Evolutionary conservation across 2,329 filamentous ascomycete species (phyloP), one percentile per base, ranked within the genome.

Genomic region (Aspergillus novofumigatus): DNA sequence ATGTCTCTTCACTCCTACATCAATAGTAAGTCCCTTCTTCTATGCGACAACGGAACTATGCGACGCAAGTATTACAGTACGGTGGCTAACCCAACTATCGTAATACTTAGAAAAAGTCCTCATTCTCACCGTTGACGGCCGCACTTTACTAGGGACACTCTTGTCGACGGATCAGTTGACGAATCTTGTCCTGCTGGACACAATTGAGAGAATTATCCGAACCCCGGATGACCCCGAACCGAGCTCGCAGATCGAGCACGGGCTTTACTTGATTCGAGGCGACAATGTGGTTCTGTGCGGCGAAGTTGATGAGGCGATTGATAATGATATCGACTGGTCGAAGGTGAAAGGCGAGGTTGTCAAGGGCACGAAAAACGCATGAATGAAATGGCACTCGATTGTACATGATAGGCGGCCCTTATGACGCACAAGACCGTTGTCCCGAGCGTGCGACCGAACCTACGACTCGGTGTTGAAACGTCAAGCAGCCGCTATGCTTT

Each of bases 281-380:
- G 94, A 99, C 73, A 97, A 95, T 69, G 93, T 99, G 50, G 92
- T 92, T 60, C 82, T 95, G 17, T 90, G 94, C 57, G 94, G 94
- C 2, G 80, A 95, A 56, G 87, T 99, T 32, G 92, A 99, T 73
- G 92, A 96, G 75, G 83, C 89, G 65, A 79, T 97, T 58, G 94
- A 99, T 76, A 83, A 82, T 42, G 92, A 88, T 67, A 97, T 99
- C 70, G 88, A 97, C 77, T 99, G 94, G 94, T 82, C 83, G 21
- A 87, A 95, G 74, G 94, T 99, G 42, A 88, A 89, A 71, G 93
- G 93, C 4, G 86, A 87, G 58, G 86, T 89, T 29, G 89, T 97
- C 67, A 91, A 91, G 57, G 86, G 86, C 53, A 92, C 92, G 67
- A 97, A 94, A 75, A 92, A 97, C 71, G 73, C 75, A 68, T 84